Evolutionary conservation across 805 yeast species (phyloP).

Genomic region (Limtongia smithiae): DNA sequence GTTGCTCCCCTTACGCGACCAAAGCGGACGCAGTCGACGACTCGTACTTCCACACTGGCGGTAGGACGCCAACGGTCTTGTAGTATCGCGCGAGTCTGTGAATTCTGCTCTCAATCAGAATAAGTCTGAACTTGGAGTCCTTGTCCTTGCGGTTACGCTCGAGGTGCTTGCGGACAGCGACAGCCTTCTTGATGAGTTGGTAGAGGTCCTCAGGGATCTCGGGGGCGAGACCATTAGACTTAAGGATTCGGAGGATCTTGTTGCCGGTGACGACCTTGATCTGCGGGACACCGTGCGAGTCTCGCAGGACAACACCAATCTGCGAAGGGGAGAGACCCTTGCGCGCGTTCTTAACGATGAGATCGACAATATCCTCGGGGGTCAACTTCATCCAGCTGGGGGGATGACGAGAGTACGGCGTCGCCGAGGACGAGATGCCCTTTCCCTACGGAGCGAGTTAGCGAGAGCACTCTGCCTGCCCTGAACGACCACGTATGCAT

Average conservation of each 20-base stretch:
- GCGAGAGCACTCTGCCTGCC: background rate
- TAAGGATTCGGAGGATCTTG: conserved; percentile 98
- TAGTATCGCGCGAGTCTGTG: conserved; percentile 99
- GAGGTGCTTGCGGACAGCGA: conserved; percentile 98
- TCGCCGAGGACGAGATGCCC: conserved; percentile 98
- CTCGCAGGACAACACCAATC: conserved; percentile 99
- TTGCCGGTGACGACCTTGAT: conserved; percentile 86
- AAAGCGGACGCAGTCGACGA: conserved; percentile 99
- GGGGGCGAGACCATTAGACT: conserved; percentile 99
- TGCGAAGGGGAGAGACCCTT: conserved; percentile 99
- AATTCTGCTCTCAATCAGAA: conserved; percentile 99
- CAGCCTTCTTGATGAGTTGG: conserved; percentile 99
- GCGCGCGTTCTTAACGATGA: conserved; percentile 98
- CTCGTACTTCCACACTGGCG: conserved; percentile 99
- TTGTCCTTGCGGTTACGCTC: conserved; percentile 99
- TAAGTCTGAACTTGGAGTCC: conserved; percentile 99
- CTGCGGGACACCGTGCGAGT: conserved; percentile 99
- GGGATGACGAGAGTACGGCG: conserved; percentile 98
- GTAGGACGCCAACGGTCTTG: conserved; percentile 98
- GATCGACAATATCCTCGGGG: conserved; percentile 93
- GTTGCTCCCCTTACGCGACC: conserved; percentile 67
- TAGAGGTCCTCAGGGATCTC: conserved; percentile 99
- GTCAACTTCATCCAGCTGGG: conserved; percentile 99
- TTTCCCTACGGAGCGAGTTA: conserved; percentile 59
- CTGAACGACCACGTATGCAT: conserved; percentile 11